Conservation (phyloP, 495 filamentous ascomycete species). For the Neurospora pannonica region DNA sequence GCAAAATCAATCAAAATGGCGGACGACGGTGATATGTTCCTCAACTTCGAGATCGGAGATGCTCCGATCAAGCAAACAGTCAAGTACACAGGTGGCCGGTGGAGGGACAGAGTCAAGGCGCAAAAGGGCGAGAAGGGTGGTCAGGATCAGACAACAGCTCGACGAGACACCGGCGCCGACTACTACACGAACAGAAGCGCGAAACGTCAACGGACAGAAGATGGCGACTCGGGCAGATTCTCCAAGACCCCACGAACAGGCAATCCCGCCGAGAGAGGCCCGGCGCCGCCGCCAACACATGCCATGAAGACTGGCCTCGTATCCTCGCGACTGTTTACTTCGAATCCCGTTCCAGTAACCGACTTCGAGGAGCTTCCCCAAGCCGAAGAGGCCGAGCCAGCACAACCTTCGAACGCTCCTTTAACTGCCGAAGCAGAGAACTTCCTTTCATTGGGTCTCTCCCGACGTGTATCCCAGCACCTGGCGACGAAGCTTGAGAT, state of each 20-base stretch:
- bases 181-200: constrained; percentile 19
- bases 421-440: constrained; percentile 71
- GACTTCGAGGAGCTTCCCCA: constrained; percentile 34
- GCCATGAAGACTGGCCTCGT: constrained; percentile 39
- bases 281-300: constrained; percentile 13
- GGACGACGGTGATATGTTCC: constrained; percentile 77
- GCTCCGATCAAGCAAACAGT: constrained; percentile 46
- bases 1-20: constrained; percentile 50
- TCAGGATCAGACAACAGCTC: constrained; percentile 3
- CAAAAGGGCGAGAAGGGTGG: constrained; percentile 54
- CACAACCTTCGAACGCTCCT: constrained; percentile 89
- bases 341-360: constrained; percentile 63
- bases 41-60: constrained; percentile 78
- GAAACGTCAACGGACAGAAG: constrained; percentile 33
- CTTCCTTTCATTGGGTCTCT: constrained; percentile 75
- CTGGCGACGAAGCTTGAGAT: constrained; percentile 77
- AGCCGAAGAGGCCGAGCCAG: constrained; percentile 37
- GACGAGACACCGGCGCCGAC: constrained; percentile 11
- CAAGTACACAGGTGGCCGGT: constrained; percentile 79
- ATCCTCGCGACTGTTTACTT: constrained; percentile 84
- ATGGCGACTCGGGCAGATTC: constrained; percentile 11
- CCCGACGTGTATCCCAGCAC: constrained; percentile 66
- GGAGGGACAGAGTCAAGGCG: constrained; percentile 77
- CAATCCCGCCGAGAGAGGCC: constrained; percentile 8
- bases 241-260: constrained; percentile 11